phyloP scores from a whole-genome alignment of 192 early-diverging fungal genomes.

The Coemansia reversa region DNA sequence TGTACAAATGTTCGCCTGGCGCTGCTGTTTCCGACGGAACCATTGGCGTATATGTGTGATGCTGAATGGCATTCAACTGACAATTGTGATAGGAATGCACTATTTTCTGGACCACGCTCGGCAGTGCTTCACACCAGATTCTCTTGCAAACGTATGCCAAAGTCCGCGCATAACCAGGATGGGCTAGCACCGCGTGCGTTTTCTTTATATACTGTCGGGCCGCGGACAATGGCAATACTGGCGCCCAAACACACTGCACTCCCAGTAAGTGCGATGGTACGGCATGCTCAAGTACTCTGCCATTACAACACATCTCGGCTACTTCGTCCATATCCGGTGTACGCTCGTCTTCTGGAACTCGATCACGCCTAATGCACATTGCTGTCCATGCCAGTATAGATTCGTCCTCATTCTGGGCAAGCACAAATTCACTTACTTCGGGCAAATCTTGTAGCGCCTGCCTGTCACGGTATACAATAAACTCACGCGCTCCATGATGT shows the following conservation, averaged over 20 bases:
- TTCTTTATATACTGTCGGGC: background rate
- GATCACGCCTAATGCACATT: background rate
- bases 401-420: background rate
- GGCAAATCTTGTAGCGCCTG: background rate
- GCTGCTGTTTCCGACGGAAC: background rate
- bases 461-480: no score
- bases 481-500: no score
- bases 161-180: background rate
- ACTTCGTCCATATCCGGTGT: background rate
- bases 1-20: background rate
- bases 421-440: background rate
- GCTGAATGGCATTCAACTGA: background rate
- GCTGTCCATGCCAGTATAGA: background rate
- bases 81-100: background rate
- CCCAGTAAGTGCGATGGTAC: background rate
- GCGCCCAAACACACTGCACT: background rate
- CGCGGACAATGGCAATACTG: background rate
- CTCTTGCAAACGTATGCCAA: background rate
- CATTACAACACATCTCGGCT: background rate
- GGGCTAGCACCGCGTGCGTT: background rate
- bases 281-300: background rate
- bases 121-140: background rate
- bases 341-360: background rate
- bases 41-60: background rate
- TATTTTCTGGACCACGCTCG: background rate